Conservation (phyloP, 2,329 filamentous ascomycete species). For the Gnomoniopsis sp. region DNA sequence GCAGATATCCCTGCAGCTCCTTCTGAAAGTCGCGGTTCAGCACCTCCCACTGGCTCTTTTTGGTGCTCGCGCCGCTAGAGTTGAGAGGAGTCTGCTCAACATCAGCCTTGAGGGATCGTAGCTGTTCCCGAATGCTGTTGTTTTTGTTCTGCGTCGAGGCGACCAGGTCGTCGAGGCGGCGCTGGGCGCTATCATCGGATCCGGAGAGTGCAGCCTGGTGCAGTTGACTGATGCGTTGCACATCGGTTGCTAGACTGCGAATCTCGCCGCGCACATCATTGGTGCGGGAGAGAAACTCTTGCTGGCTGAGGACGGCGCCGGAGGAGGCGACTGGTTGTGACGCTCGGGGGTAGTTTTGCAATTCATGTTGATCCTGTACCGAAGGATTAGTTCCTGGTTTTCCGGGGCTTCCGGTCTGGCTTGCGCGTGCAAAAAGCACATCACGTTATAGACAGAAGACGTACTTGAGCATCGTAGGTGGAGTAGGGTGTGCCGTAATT, state of each 20-base stretch:
- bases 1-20: slow-evolving; percentile 66
- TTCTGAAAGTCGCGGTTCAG: slow-evolving; percentile 71
- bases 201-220: slow-evolving; percentile 71
- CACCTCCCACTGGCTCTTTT: slow-evolving; percentile 65
- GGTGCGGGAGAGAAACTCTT: slow-evolving; percentile 67
- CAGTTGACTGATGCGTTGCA: slow-evolving; percentile 64
- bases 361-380: slow-evolving; percentile 46
- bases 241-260: slow-evolving; percentile 60
- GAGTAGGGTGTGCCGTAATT: slow-evolving; percentile 10
- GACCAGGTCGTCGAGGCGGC: slow-evolving; percentile 64
- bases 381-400: neutral
- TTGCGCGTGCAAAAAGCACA: slow-evolving; percentile 17
- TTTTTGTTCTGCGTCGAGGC: slow-evolving; percentile 69
- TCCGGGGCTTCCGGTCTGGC: neutral
- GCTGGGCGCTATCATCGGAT: slow-evolving; percentile 52
- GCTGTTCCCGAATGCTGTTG: slow-evolving; percentile 73
- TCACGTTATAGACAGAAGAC: slow-evolving; percentile 14
- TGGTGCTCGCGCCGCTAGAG: slow-evolving; percentile 59
- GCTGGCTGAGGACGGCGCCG: slow-evolving; percentile 50
- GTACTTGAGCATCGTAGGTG: slow-evolving; percentile 1
- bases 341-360: slow-evolving; percentile 46
- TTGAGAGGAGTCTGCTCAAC: slow-evolving; percentile 52
- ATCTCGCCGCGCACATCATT: slow-evolving; percentile 66
- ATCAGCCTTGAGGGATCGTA: slow-evolving; percentile 72
- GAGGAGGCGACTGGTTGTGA: slow-evolving; percentile 20